Conservation (phyloP, 2,329 filamentous ascomycete species). For the Beauveria australis region DNA sequence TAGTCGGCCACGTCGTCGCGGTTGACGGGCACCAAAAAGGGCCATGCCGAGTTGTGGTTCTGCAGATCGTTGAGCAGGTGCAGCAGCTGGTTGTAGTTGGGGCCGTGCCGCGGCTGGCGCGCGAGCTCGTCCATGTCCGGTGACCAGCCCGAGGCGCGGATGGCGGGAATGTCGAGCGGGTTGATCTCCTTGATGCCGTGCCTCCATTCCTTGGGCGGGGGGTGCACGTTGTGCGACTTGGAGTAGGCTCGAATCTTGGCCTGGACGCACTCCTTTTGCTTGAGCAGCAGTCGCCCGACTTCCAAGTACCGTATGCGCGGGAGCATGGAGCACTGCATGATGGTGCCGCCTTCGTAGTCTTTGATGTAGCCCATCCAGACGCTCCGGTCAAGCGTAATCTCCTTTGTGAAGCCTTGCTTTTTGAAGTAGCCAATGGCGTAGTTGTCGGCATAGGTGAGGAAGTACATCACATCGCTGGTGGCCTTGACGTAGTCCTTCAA, state of each 20-base stretch:
- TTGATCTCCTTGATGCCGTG: constrained; percentile 69
- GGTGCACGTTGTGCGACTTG: constrained; percentile 79
- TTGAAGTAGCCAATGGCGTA: constrained; percentile 99
- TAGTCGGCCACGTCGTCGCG: constrained; percentile 97
- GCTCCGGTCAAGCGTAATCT: constrained; percentile 82
- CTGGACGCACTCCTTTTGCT: constrained; percentile 92
- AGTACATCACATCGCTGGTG: constrained; percentile 95
- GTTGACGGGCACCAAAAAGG: constrained; percentile 88
- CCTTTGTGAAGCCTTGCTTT: constrained; percentile 98
- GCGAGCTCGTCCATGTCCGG: constrained; percentile 97
- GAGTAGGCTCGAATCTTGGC: constrained; percentile 91
- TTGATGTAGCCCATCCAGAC: constrained; percentile 99
- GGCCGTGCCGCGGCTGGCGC: constrained; percentile 87
- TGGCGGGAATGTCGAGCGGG: constrained; percentile 77
- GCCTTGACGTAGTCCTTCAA: constrained; percentile 98
- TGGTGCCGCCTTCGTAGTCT: constrained; percentile 96
- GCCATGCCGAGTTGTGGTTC: constrained; percentile 89
- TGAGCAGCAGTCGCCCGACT: constrained; percentile 83
- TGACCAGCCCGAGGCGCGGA: constrained; percentile 89
- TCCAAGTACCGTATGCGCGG: constrained; percentile 92
- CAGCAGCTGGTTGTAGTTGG: constrained; percentile 89
- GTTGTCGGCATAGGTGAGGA: constrained; percentile 96
- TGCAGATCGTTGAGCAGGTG: constrained; percentile 92
- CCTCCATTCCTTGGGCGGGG: constrained; percentile 79
- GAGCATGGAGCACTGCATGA: constrained; percentile 99